phyloP scores from a whole-genome alignment of 169 alveolate genomes.

The Theileria sp. region DNA sequence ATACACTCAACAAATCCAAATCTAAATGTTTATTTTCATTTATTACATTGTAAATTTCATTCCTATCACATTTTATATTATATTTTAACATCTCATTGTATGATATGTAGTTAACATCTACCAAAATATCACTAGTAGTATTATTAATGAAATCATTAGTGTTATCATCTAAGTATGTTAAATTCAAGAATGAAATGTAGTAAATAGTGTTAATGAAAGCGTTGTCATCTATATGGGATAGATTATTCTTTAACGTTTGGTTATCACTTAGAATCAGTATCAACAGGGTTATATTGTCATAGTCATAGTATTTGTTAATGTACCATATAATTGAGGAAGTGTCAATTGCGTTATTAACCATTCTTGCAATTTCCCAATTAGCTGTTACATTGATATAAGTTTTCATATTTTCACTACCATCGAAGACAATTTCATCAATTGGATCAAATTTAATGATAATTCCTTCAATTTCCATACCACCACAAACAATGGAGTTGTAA shows the following conservation, averaged over 20 bases:
- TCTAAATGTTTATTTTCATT: neutral
- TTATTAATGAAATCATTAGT: neutral
- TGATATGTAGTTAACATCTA: neutral
- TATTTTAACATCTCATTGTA: neutral
- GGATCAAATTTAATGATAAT: neutral
- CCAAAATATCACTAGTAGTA: neutral
- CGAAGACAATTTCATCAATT: neutral
- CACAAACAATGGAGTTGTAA: neutral
- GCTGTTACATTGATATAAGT: neutral
- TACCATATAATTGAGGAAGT: neutral
- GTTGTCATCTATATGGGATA: neutral
- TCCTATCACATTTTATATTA: neutral
- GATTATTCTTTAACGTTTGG: neutral
- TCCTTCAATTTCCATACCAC: neutral
- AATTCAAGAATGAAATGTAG: neutral
- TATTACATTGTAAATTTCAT: neutral
- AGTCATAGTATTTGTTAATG: neutral
- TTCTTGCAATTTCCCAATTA: neutral
- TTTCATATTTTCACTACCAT: neutral
- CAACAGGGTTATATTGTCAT: neutral
- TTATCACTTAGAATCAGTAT: neutral
- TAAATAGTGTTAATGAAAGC: neutral
- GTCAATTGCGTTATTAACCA: neutral
- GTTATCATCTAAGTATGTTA: neutral
- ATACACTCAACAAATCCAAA: neutral